Conservation (phyloP, 1,284 basidiomycete species). For the Cerioporus squamosus region DNA sequence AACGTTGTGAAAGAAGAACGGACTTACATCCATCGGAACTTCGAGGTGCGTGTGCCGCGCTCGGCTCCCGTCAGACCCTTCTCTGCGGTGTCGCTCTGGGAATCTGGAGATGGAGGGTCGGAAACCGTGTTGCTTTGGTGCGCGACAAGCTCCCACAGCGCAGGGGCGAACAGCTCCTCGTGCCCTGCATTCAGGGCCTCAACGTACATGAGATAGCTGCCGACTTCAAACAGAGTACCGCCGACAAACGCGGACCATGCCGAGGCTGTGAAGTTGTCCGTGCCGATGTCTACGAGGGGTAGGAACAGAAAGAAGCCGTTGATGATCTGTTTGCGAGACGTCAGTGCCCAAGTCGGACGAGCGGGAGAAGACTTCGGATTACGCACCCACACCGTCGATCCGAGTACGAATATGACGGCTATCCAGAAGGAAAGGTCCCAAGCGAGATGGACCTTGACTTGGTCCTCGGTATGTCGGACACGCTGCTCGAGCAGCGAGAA, state of each 20-base stretch:
- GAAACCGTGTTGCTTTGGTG: conserved; percentile 4
- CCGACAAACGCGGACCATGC: conserved; percentile 55
- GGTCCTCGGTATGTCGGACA: conserved; percentile 20
- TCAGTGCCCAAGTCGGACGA: neutral
- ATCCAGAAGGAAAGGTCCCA: conserved; percentile 37
- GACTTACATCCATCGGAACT: conserved; percentile 32
- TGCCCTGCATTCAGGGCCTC: conserved; percentile 35
- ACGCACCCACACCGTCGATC: conserved; percentile 33
- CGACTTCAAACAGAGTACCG: conserved; percentile 55
- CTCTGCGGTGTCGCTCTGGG: conserved; percentile 7
- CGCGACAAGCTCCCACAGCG: conserved; percentile 22
- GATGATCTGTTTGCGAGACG: conserved; percentile 40
- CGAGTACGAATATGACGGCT: conserved; percentile 36
- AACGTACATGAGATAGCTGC: conserved; percentile 34
- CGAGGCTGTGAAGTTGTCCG: conserved; percentile 36
- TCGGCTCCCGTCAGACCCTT: conserved; percentile 5
- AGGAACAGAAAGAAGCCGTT: conserved; percentile 61
- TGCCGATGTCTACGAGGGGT: conserved; percentile 45
- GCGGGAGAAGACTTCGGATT: neutral
- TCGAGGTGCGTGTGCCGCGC: neutral
- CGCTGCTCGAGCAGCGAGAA: conserved; percentile 22
- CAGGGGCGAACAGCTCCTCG: conserved; percentile 30
- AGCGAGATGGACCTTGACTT: conserved; percentile 26
- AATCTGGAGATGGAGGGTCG: conserved; percentile 1
- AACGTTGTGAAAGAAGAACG: neutral